These are phyloP conservation scores for Kwoniella newhampshirensis DNA, from an alignment of 768 basidiomycete species.

Conservation along the genomic window DNA sequence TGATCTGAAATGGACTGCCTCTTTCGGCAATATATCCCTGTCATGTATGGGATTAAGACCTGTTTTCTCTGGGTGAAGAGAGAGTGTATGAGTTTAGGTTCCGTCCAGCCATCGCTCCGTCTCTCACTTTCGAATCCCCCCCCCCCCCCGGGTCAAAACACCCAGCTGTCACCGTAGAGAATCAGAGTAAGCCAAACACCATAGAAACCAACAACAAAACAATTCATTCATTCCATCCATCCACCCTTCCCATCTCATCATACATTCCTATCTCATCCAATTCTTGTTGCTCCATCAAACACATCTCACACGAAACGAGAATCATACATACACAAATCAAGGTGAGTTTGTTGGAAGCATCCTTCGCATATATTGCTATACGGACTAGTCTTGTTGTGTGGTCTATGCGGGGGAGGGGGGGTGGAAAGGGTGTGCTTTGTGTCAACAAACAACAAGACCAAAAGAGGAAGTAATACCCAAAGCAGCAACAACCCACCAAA, in stretches of 20 bases:
- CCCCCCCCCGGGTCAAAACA: too few relatives aligned
- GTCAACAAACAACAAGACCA: slow-evolving; percentile 2
- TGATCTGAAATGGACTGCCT: slow-evolving; percentile 6
- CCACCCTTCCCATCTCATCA: slow-evolving; percentile 7
- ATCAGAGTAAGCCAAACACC: background rate
- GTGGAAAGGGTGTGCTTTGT: background rate
- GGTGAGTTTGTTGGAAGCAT: slow-evolving; percentile 6
- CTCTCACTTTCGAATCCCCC: too few relatives aligned
- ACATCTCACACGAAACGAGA: background rate
- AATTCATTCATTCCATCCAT: slow-evolving; percentile 4
- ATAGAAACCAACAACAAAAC: background rate
- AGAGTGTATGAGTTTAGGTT: slow-evolving; percentile 12
- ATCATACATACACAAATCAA: background rate
- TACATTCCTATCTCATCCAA: background rate
- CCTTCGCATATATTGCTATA: background rate
- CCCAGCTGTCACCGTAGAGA: too few relatives aligned
- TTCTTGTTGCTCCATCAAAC: background rate
- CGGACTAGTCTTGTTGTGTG: background rate
- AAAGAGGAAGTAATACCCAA: slow-evolving; percentile 21
- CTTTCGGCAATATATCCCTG: slow-evolving; percentile 19
- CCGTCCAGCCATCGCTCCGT: slow-evolving; percentile 7
- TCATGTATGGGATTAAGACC: background rate
- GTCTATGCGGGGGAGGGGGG: slow-evolving; percentile 18
- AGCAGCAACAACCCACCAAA: slow-evolving; percentile 8
- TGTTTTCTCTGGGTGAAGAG: background rate